Evolutionary conservation across 768 basidiomycete species (phyloP).

Genomic region (Sarcodon sp.): DNA sequence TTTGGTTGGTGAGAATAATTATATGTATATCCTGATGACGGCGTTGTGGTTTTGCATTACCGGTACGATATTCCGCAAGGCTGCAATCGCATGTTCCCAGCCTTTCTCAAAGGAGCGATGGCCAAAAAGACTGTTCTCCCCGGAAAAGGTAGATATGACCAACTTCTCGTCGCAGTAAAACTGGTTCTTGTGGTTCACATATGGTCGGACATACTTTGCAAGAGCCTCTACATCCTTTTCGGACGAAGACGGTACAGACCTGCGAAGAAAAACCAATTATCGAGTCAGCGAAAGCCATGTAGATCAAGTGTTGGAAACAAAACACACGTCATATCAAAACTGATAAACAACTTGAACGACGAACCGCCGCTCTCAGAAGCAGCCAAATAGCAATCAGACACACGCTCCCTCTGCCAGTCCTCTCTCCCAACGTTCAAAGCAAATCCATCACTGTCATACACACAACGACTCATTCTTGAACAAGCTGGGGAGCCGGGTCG

Average conservation of each 20-base stretch:
- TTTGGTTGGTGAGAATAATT: background rate
- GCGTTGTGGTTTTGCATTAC: slow-evolving; percentile 6
- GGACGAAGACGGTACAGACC: slow-evolving; percentile 12
- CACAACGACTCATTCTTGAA: background rate
- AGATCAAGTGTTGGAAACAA: background rate
- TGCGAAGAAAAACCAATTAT: slow-evolving; percentile 9
- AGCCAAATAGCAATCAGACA: slow-evolving; percentile 28
- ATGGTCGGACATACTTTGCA: slow-evolving; percentile 14
- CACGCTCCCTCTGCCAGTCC: slow-evolving; percentile 12
- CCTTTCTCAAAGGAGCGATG: slow-evolving; percentile 9
- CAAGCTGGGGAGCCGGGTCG: no score
- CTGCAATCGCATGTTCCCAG: slow-evolving; percentile 15
- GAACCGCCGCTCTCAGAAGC: slow-evolving; percentile 25
- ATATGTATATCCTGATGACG: no score
- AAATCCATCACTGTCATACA: slow-evolving; percentile 10
- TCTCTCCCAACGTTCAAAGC: slow-evolving; percentile 14
- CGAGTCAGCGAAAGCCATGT: background rate
- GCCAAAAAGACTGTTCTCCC: slow-evolving; percentile 22
- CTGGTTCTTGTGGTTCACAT: slow-evolving; percentile 18
- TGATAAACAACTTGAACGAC: slow-evolving; percentile 22
- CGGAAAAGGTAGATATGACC: slow-evolving; percentile 24
- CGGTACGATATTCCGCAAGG: slow-evolving; percentile 15
- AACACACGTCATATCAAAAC: slow-evolving; percentile 23
- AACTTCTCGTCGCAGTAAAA: slow-evolving; percentile 16
- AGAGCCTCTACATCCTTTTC: slow-evolving; percentile 10